Evolutionary conservation across 2,329 filamentous ascomycete genomes (phyloP), one percentile per base, ranked within the genome.

Genomic region (Neofusicoccum kwambonambiense): DNA sequence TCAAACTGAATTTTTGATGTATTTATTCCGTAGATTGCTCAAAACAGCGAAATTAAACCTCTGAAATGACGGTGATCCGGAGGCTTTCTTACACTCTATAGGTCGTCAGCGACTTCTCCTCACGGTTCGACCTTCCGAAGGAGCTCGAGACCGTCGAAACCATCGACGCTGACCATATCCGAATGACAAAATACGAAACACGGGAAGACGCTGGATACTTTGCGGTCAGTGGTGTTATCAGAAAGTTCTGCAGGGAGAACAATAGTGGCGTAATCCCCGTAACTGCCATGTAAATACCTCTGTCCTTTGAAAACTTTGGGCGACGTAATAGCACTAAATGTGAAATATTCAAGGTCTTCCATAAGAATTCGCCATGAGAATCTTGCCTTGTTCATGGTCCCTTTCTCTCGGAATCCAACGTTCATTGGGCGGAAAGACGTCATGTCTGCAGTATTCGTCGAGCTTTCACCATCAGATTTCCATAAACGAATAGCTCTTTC

Each of bases 91-190:
- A 56, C 69, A 52, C 67, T 62, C 44, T 67, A 56, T 54, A 79
- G 76, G 74, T 78, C 15, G 76, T 78, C 9, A 70, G 74, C 49
- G 74, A 79, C 68, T 77, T 75, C 65, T 80, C 78, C 37, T 81
- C 78, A 15, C 79, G 77, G 69, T 68, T 79, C 27, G 78, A 73
- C 42, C 70, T 79, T 12, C 71, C 74, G 22, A 65, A 51, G 62
- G 42, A 47, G 13, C 57, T 75, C 22, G 77, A 80, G 67, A 78
- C 71, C 1, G 73, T 78, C 6, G 76, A 79, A 62, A 77, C 70
- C 60, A 77, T 80, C 35, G 74, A 80, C 66, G 74, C 76, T 12
- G 74, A 80, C 56, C 78, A 81, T 64, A 78, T 72, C 67, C 70
- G 79, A 57, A 80, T 80, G 72, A 72, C 69, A 12, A 74, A 71